Base-by-base conservation (phyloP, 2,329 filamentous ascomycete species). In the Ophiognomonia clavigignenti-juglandacearum region DNA sequence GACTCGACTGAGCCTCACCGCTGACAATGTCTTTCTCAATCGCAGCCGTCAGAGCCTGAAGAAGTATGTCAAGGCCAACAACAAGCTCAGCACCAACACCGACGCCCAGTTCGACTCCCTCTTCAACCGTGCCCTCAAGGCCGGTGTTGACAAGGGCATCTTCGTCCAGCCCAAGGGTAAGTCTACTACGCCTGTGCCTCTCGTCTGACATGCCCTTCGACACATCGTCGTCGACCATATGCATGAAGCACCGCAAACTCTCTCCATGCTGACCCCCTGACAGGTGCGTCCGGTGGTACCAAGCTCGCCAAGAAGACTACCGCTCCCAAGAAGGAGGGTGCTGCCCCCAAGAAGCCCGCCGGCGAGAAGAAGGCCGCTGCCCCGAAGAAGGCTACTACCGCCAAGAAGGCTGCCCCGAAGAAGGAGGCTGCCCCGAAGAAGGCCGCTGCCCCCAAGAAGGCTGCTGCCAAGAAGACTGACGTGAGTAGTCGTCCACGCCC, bases 151-250 rank as follows among this genome's bases (percentile, higher is more conserved):
- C 62, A 90, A 86, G 77, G 88, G 87, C 54, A 78, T 87, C 60
- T 96, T 96, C 65, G 78, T 83, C 63, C 89, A 92, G 67, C 91
- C 90, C 62, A 96, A 96, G 82, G 90, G 89, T 89, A 78, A 57
- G 80, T 74, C 26, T 39, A 31, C 18, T 32, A 3, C 40, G 32
- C 34, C 13, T 26, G n/a, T 23, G n/a, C n/a, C 11, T 4, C 22
- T 22, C 32, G 31, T 31, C 23, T 5, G 27, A 16, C 24, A 3
- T 14, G n/a, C n/a, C n/a, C n/a, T n/a, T n/a, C n/a, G n/a, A n/a
- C n/a, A n/a, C n/a, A n/a, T n/a, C n/a, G n/a, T n/a, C n/a, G n/a
- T n/a, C n/a, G n/a, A n/a, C n/a, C n/a, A n/a, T n/a, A n/a, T n/a
- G n/a, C n/a, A n/a, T n/a, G n/a, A n/a, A n/a, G n/a, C n/a, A n/a